Conservation (phyloP, 805 yeast genomes). For the Ogataea pignaliae region DNA sequence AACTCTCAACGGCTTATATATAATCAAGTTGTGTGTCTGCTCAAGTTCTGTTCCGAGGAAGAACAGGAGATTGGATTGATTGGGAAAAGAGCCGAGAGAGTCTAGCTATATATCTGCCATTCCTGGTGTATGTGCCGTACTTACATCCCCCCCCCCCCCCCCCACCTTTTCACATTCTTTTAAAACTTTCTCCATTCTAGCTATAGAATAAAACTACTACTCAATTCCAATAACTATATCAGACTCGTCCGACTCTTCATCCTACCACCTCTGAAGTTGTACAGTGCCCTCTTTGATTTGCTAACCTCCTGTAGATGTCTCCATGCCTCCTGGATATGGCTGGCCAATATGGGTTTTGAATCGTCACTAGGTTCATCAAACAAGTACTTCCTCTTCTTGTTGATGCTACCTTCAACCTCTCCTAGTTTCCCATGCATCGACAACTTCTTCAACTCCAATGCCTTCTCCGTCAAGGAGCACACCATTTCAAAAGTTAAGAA, state of each 20-base stretch:
- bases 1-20: too few species aligned
- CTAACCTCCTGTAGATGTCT: conserved; percentile 60
- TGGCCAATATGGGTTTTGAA: conserved; percentile 70
- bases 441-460: conserved; percentile 61
- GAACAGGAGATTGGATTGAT: too few species aligned
- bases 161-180: too few species aligned
- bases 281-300: conserved; percentile 56
- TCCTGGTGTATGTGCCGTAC: too few species aligned
- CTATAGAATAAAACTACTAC: too few species aligned
- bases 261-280: conserved; percentile 71
- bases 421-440: conserved; percentile 44
- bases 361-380: conserved; percentile 89
- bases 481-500: conserved; percentile 95
- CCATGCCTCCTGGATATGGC: conserved; percentile 89
- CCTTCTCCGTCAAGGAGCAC: conserved; percentile 89
- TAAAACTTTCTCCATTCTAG: too few species aligned
- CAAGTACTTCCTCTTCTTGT: conserved; percentile 49
- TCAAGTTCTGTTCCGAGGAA: too few species aligned
- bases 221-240: too few species aligned
- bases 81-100: too few species aligned
- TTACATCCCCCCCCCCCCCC: too few species aligned
- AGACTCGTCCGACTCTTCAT: conserved; percentile 48
- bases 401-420: conserved; percentile 21
- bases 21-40: too few species aligned
- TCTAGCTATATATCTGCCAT: too few species aligned